Conservation (phyloP, 495 filamentous ascomycete genomes). For the Xylaria intraflava region DNA sequence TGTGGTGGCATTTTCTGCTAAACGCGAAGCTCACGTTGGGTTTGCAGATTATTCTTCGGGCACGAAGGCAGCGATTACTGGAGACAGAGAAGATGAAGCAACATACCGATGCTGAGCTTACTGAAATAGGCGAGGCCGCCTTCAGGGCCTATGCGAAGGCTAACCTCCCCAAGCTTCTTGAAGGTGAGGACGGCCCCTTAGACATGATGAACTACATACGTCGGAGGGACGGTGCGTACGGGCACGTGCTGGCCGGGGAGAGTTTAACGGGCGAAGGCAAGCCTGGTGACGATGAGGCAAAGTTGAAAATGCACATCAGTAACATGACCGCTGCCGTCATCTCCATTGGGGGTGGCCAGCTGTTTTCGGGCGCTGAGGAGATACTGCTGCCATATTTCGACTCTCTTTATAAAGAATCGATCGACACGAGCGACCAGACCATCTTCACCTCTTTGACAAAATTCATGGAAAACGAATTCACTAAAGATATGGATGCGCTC, state of each 20-base stretch:
- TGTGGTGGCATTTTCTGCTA: constrained; percentile 43
- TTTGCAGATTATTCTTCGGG: constrained; percentile 68
- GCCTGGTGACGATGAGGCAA: constrained; percentile 66
- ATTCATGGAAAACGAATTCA: constrained; percentile 76
- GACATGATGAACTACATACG: constrained; percentile 48
- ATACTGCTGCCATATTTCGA: constrained; percentile 86
- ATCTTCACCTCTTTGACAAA: constrained; percentile 70
- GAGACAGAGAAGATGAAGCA: constrained; percentile 46
- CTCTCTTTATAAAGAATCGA: constrained; percentile 60
- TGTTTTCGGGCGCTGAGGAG: constrained; percentile 47
- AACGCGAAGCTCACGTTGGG: not conserved
- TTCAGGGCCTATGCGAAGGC: constrained; percentile 67
- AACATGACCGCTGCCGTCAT: constrained; percentile 59
- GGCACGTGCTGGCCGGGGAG: constrained; percentile 54
- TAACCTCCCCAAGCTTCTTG: constrained; percentile 61
- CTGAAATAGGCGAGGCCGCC: constrained; percentile 56
- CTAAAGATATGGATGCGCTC: constrained; percentile 73
- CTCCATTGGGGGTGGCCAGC: constrained; percentile 43
- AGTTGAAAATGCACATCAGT: constrained; percentile 88
- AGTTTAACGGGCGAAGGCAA: constrained; percentile 54
- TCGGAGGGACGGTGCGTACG: constrained; percentile 56
- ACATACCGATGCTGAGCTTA: constrained; percentile 34
- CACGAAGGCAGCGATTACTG: constrained; percentile 69
- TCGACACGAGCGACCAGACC: constrained; percentile 67
- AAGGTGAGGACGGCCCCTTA: constrained; percentile 30